Evolutionary conservation across 495 filamentous ascomycete species (phyloP).

Genomic region (Peziza echinospora): DNA sequence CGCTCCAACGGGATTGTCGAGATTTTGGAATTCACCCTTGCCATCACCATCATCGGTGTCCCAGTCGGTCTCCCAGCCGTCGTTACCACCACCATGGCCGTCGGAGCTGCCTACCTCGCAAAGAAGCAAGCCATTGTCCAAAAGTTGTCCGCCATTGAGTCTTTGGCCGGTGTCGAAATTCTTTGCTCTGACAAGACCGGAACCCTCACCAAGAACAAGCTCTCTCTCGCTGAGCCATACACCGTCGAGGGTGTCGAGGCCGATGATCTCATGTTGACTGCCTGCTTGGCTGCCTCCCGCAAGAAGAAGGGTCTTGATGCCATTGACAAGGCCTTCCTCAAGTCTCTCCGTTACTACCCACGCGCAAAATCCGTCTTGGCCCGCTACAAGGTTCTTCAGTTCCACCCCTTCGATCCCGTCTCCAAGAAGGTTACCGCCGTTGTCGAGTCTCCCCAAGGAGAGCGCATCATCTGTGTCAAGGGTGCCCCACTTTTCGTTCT

Average conservation of each 20-base stretch:
- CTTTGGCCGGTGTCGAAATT: constrained; percentile 83
- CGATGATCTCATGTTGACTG: constrained; percentile 75
- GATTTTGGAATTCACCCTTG: constrained; percentile 67
- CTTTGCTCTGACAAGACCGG: constrained; percentile 95
- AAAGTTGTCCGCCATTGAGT: constrained; percentile 88
- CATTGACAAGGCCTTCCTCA: constrained; percentile 86
- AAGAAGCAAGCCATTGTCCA: constrained; percentile 94
- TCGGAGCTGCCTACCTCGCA: constrained; percentile 80
- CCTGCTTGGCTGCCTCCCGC: constrained; percentile 73
- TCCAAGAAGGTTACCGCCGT: constrained; percentile 81
- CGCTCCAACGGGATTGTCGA: constrained; percentile 50
- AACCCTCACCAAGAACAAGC: constrained; percentile 82
- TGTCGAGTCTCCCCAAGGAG: constrained; percentile 59
- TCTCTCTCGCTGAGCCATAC: constrained; percentile 67
- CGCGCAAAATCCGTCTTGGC: constrained; percentile 49
- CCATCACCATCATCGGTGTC: constrained; percentile 81
- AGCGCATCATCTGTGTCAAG: constrained; percentile 72
- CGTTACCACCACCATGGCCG: constrained; percentile 90
- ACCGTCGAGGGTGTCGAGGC: constrained; percentile 55
- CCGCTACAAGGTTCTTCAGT: constrained; percentile 59
- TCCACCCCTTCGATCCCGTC: constrained; percentile 79
- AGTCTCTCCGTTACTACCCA: constrained; percentile 58
- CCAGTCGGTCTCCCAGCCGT: constrained; percentile 91
- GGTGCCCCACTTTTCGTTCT: constrained; percentile 71
- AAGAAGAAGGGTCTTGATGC: constrained; percentile 91